These are phyloP conservation scores for Gastrolobium villosum DNA, from an alignment of 306 rosid genomes.

Conservation along the genomic window DNA sequence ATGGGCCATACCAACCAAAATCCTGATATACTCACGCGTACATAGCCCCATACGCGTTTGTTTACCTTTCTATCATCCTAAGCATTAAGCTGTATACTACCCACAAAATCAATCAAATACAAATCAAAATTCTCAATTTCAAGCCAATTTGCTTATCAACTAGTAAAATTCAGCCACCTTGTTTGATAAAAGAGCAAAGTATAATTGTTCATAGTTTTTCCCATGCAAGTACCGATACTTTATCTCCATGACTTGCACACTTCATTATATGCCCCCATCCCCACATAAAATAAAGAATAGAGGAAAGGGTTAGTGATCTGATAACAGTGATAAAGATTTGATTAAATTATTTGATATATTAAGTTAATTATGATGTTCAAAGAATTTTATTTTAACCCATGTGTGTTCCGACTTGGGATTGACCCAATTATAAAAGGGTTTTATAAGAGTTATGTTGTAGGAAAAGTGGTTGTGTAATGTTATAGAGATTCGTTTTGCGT, in stretches of 20 bases:
- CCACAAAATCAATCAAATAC: background rate
- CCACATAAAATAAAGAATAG: background rate
- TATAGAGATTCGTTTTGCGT: no score
- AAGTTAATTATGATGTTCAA: constrained; percentile 49
- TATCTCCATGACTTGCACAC: background rate
- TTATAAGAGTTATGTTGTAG: no score
- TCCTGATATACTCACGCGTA: background rate
- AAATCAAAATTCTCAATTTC: no score
- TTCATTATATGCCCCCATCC: background rate
- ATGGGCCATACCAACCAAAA: constrained; percentile 38
- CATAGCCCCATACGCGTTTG: constrained; percentile 30
- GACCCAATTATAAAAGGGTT: constrained; percentile 61
- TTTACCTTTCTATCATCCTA: constrained; percentile 30
- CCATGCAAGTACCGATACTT: background rate
- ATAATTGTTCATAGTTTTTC: constrained; percentile 31
- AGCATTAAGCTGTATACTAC: background rate
- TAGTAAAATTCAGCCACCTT: background rate
- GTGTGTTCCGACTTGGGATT: constrained; percentile 46
- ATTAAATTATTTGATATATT: constrained; percentile 21
- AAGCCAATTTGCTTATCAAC: background rate
- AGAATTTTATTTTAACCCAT: constrained; percentile 45
- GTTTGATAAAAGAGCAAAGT: background rate
- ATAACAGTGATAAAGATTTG: constrained; percentile 31
- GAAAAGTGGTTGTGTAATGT: no score
- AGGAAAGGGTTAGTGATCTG: constrained; percentile 4